Conservation (phyloP, 2,329 filamentous ascomycete species). For the Diaporthe eres region DNA sequence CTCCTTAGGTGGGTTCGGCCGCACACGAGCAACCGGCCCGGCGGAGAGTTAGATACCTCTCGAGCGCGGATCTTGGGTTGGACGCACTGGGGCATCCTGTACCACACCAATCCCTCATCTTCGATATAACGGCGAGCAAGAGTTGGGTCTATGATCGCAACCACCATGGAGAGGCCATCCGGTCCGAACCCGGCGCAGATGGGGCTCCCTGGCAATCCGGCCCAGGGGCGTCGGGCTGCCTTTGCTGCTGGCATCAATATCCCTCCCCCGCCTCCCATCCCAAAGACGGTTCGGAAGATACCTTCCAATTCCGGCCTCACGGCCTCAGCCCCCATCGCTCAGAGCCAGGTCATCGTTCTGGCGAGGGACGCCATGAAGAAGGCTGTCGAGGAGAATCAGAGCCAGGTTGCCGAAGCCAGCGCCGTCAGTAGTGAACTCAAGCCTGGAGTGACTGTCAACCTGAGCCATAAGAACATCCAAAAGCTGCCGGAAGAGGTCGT, state of each 20-base stretch:
- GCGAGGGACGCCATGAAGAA: constrained; percentile 77
- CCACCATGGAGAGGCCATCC: constrained; percentile 45
- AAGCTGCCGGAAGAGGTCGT: constrained; percentile 81
- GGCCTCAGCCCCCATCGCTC: constrained; percentile 66
- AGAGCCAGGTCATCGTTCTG: constrained; percentile 75
- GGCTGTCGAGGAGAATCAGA: constrained; percentile 76
- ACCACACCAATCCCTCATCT: neutral
- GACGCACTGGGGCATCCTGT: constrained; percentile 23
- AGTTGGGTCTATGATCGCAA: constrained; percentile 38
- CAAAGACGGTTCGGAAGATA: constrained; percentile 60
- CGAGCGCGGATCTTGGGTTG: constrained; percentile 24
- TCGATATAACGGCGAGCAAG: constrained; percentile 18
- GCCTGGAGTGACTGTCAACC: constrained; percentile 82
- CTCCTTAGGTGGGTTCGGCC: constrained; percentile 21
- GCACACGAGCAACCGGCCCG: constrained; percentile 6
- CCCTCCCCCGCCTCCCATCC: constrained; percentile 61
- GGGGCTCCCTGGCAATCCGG: constrained; percentile 55
- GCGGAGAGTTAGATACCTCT: constrained; percentile 3
- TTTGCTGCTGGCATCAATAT: constrained; percentile 52
- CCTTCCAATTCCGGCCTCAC: constrained; percentile 63
- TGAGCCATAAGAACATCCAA: constrained; percentile 82
- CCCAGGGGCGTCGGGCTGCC: constrained; percentile 51
- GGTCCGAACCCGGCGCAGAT: constrained; percentile 44
- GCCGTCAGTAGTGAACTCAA: constrained; percentile 73
- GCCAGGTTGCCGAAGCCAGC: constrained; percentile 72